Conservation (phyloP, 768 basidiomycete species). For the Daedaleopsis nitida region DNA sequence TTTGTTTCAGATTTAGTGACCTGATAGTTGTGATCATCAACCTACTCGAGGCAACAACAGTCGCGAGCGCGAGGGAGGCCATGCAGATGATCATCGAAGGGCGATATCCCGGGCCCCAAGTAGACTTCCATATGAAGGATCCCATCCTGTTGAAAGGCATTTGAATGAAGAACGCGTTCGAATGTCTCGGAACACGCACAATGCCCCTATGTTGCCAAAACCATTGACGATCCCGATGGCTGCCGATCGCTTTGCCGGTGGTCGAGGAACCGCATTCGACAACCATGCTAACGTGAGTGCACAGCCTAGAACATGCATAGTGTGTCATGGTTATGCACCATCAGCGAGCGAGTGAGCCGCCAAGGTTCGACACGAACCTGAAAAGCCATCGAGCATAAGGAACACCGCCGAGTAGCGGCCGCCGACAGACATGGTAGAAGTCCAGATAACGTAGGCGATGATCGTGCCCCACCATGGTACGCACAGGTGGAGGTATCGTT, state of each 20-base stretch:
- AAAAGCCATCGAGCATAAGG: conserved; percentile 60
- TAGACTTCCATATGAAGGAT: background rate
- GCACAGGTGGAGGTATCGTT: conserved; percentile 63
- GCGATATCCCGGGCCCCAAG: background rate
- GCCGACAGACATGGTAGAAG: conserved; percentile 52
- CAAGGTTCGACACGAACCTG: conserved; percentile 29
- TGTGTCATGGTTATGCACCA: too few species aligned
- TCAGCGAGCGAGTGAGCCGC: background rate
- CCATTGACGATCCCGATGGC: conserved; percentile 68
- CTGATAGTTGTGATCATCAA: background rate
- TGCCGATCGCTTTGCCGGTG: conserved; percentile 56
- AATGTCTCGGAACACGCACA: conserved; percentile 44
- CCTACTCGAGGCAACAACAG: conserved; percentile 37
- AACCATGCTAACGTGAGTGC: conserved; percentile 60
- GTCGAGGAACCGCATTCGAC: conserved; percentile 59
- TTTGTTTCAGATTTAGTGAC: background rate
- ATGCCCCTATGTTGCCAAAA: conserved; percentile 53
- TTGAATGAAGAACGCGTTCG: background rate
- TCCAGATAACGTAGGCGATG: conserved; percentile 59
- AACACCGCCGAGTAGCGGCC: conserved; percentile 65
- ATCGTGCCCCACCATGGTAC: conserved; percentile 62
- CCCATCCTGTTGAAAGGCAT: background rate
- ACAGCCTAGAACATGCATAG: conserved; percentile 31
- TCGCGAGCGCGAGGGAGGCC: conserved; percentile 34
- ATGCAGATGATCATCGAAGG: conserved; percentile 54